These are phyloP conservation scores for Dactylellina haptotyla DNA, from an alignment of 2,329 filamentous ascomycete genomes.

Conservation along the genomic window DNA sequence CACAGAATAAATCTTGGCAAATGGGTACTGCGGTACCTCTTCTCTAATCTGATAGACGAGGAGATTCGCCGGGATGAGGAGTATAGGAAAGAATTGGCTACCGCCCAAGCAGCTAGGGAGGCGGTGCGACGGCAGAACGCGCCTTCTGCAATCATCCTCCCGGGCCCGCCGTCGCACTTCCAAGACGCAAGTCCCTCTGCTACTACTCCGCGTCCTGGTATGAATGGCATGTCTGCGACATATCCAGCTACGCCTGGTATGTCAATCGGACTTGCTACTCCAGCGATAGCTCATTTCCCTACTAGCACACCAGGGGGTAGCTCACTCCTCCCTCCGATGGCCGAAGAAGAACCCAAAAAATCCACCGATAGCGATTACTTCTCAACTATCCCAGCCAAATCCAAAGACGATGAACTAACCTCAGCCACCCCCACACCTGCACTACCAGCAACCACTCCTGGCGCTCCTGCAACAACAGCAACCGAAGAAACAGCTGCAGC, in stretches of 20 bases:
- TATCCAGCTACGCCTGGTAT: conserved; percentile 78
- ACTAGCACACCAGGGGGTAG: conserved; percentile 59
- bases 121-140: conserved; percentile 69
- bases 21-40: conserved; percentile 93
- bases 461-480: conserved; percentile 9
- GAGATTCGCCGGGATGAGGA: conserved; percentile 83
- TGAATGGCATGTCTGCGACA: conserved; percentile 67
- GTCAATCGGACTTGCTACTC: conserved; percentile 80
- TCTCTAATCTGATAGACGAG: conserved; percentile 87
- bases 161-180: conserved; percentile 59
- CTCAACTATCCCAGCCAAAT: conserved; percentile 68
- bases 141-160: conserved; percentile 71
- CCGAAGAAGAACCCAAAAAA: conserved; percentile 64
- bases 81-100: conserved; percentile 75
- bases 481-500: conserved; percentile 60
- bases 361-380: conserved; percentile 77
- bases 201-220: conserved; percentile 69
- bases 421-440: conserved; percentile 65
- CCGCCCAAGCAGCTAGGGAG: conserved; percentile 70
- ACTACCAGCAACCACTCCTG: conserved; percentile 9
- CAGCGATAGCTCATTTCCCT: conserved; percentile 60
- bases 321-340: conserved; percentile 64
- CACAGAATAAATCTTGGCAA: conserved; percentile 97
- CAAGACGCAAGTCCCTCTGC: conserved; percentile 60
- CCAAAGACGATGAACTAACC: conserved; percentile 64